These are phyloP conservation scores for Russula earlei DNA, from an alignment of 768 basidiomycete genomes.

Conservation along the genomic window DNA sequence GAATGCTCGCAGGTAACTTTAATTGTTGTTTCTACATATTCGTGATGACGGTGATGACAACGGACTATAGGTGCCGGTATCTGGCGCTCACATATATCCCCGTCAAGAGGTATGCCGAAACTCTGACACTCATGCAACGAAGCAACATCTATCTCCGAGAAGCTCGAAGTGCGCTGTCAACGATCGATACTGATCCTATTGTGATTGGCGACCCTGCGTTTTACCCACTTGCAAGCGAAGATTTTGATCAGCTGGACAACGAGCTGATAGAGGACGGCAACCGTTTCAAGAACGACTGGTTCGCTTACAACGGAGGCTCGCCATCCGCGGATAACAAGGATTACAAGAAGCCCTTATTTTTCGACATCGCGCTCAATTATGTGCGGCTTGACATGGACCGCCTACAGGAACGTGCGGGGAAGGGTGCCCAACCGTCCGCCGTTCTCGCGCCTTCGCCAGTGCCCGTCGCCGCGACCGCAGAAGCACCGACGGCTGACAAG, in stretches of 20 bases:
- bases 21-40: neutral
- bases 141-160: conserved; percentile 69
- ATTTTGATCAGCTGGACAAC: conserved; percentile 45
- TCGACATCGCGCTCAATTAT: conserved; percentile 91
- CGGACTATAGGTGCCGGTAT: conserved; percentile 50
- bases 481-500: conserved; percentile 33
- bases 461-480: conserved; percentile 18
- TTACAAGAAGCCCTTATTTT: conserved; percentile 82
- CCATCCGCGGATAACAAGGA: conserved; percentile 33
- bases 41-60: conserved; percentile 1
- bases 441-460: conserved; percentile 22
- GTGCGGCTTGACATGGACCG: conserved; percentile 78
- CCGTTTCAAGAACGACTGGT: conserved; percentile 67
- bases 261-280: conserved; percentile 38
- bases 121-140: conserved; percentile 60
- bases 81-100: conserved; percentile 67
- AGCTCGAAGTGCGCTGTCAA: conserved; percentile 42
- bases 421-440: conserved; percentile 29
- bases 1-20: conserved; percentile 57
- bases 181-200: conserved; percentile 40
- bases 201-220: conserved; percentile 35
- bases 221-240: conserved; percentile 41
- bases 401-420: conserved; percentile 62
- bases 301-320: conserved; percentile 63
- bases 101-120: conserved; percentile 62